Percentiles rank a stretch among this genome's conserved stretches.
Evolutionary conservation across 345 rosid species (phyloP).

Genomic region (Populus tremula): DNA sequence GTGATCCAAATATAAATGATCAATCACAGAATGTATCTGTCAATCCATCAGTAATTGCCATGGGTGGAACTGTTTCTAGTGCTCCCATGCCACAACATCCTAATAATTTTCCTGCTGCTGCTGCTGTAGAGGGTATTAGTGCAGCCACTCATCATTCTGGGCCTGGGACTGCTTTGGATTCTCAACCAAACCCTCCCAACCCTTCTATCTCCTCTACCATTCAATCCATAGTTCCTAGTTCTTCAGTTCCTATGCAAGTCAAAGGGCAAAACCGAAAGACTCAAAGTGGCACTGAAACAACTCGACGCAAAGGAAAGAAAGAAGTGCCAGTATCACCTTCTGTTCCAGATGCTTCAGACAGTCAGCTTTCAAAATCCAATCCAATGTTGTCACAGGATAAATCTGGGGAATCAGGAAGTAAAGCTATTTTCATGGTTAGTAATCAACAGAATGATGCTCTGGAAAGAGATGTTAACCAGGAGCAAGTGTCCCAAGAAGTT

Average conservation of each 20-base stretch:
- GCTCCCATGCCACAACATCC: conserved; percentile 19
- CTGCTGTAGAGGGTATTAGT: conserved; percentile 25
- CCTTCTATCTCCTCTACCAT: conserved; percentile 27
- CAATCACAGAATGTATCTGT: conserved; percentile 30
- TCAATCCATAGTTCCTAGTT: conserved; percentile 17
- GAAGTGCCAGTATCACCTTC: conserved; percentile 30
- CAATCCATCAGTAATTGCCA: conserved; percentile 22
- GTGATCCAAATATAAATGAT: conserved; percentile 25
- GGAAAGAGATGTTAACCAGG: conserved; percentile 18
- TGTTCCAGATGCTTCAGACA: conserved; percentile 46
- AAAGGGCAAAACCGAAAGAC: conserved; percentile 46
- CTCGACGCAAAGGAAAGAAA: conserved; percentile 65
- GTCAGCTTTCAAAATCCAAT: conserved; percentile 44
- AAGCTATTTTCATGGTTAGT: conserved; percentile 6
- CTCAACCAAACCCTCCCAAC: conserved; percentile 24
- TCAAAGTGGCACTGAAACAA: conserved; percentile 41
- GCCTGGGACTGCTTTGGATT: conserved; percentile 34
- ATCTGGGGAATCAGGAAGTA: conserved; percentile 23
- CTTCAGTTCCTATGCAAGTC: conserved; percentile 22
- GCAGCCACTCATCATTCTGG: conserved; percentile 27
- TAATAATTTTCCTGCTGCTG: conserved; percentile 12
- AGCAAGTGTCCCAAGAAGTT: conserved; percentile 7
- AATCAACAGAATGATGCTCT: background rate
- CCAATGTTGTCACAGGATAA: conserved; percentile 25
- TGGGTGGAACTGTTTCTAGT: conserved; percentile 26